Percentiles rank a stretch among this genome's conserved stretches.
Evolutionary conservation across 306 rosid species (phyloP).

Genomic region (Notholithocarpus densiflorus): DNA sequence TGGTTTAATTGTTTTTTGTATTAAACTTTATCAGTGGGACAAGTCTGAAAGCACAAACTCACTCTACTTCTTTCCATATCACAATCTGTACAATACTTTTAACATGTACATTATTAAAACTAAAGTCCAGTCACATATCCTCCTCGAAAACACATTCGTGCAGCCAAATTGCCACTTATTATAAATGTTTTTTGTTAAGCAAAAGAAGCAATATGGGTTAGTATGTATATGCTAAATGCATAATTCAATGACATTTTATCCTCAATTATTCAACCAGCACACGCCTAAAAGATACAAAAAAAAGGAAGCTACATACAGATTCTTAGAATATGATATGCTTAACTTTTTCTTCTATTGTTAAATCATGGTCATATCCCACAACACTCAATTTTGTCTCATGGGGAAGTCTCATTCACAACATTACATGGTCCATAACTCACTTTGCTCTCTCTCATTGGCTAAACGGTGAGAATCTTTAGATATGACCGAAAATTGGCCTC

Average conservation of each 20-base stretch:
- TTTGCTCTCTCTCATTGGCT: neutral
- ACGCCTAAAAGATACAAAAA: neutral
- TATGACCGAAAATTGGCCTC: conserved; percentile 26
- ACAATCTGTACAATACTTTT: too few relatives aligned
- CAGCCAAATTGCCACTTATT: neutral
- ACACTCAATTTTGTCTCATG: neutral
- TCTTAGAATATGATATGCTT: neutral
- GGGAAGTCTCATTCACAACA: conserved; percentile 1
- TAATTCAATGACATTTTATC: neutral
- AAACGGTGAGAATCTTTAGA: conserved; percentile 22
- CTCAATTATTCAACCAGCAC: neutral
- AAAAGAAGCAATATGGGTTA: neutral
- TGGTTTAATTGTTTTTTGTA: too few relatives aligned
- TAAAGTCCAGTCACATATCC: neutral
- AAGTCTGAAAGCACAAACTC: too few relatives aligned
- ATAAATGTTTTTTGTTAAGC: neutral
- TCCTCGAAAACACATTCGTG: neutral
- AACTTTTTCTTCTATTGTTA: conserved; percentile 1
- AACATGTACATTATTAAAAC: neutral
- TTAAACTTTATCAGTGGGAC: too few relatives aligned
- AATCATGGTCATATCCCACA: conserved; percentile 23
- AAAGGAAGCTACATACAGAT: neutral
- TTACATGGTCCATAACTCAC: neutral
- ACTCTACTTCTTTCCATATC: too few relatives aligned
- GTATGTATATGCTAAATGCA: neutral